Conservation (phyloP, 108 stramenopile species). For the Pseudonitzschia multiseries region DNA sequence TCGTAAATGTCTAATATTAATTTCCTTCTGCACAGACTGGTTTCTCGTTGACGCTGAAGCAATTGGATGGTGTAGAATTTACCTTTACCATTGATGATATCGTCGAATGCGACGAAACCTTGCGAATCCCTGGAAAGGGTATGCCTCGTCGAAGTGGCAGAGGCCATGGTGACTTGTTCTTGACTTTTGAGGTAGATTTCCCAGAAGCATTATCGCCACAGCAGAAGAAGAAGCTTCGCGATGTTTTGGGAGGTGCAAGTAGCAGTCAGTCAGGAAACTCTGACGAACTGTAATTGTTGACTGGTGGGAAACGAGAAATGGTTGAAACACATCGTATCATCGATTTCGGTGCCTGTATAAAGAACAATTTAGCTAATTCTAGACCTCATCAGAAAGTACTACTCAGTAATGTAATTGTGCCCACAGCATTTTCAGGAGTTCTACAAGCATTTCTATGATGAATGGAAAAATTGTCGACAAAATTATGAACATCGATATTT, state of each 20-base stretch:
- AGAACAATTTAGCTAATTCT: too few species aligned
- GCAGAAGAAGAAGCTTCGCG: constrained; percentile 74
- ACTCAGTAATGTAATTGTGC: too few species aligned
- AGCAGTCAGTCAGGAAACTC: constrained; percentile 1
- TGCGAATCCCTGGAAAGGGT: constrained; percentile 84
- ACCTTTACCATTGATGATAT: constrained; percentile 64
- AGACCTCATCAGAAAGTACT: too few species aligned
- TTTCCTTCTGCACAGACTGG: constrained; percentile 59
- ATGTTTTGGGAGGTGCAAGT: constrained; percentile 47
- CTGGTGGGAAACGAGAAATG: not conserved
- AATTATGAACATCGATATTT: not conserved
- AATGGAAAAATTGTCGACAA: not conserved
- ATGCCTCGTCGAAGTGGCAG: constrained; percentile 87
- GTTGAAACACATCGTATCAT: too few species aligned
- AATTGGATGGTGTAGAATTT: constrained; percentile 81
- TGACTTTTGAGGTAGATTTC: constrained; percentile 93
- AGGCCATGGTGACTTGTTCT: constrained; percentile 82
- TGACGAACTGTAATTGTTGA: constrained; percentile 8
- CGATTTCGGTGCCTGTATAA: too few species aligned
- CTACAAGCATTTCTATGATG: not conserved
- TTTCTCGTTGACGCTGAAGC: constrained; percentile 69
- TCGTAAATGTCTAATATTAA: not conserved
- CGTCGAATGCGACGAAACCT: constrained; percentile 83
- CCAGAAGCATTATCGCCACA: constrained; percentile 64
- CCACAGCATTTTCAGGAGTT: not conserved